Evolutionary conservation across 495 filamentous ascomycete species (phyloP).

Genomic region (Aspergillus olivimuriae): DNA sequence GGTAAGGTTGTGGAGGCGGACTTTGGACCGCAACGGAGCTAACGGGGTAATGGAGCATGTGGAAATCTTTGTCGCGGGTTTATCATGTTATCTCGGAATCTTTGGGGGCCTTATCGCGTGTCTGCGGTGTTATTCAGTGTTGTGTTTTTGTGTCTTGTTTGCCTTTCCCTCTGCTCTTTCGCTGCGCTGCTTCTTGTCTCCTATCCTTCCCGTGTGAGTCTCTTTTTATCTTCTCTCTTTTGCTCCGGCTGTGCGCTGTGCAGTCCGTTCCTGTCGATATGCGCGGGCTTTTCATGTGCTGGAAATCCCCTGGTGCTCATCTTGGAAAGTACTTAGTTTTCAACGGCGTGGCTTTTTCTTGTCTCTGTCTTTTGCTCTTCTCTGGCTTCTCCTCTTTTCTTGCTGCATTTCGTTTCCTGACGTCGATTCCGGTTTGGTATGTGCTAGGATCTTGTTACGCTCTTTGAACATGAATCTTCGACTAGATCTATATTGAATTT

Average conservation of each 20-base stretch:
- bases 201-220: constrained; percentile 12
- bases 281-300: constrained; percentile 8
- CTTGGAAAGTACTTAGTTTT: constrained; percentile 24
- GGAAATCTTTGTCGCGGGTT: constrained; percentile 32
- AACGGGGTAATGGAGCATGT: constrained; percentile 37
- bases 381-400: background rate
- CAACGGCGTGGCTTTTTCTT: constrained; percentile 17
- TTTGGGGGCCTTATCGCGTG: constrained; percentile 27
- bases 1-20: constrained; percentile 64
- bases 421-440: too few species aligned
- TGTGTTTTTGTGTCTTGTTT: constrained; percentile 15
- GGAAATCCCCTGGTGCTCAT: constrained; percentile 16
- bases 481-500: constrained; percentile 1
- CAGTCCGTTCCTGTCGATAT: constrained; percentile 10
- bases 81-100: constrained; percentile 39
- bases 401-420: constrained; percentile 5
- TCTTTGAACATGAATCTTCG: constrained; percentile 9
- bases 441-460: constrained; percentile 16
- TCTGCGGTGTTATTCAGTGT: constrained; percentile 20
- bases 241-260: constrained; percentile 8
- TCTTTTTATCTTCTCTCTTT: constrained; percentile 15
- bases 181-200: constrained; percentile 13
- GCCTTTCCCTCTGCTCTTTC: constrained; percentile 11
- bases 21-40: constrained; percentile 54
- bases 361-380: constrained; percentile 3